Evolutionary conservation across 306 rosid genomes (phyloP).

Genomic region (Rosa persica): DNA sequence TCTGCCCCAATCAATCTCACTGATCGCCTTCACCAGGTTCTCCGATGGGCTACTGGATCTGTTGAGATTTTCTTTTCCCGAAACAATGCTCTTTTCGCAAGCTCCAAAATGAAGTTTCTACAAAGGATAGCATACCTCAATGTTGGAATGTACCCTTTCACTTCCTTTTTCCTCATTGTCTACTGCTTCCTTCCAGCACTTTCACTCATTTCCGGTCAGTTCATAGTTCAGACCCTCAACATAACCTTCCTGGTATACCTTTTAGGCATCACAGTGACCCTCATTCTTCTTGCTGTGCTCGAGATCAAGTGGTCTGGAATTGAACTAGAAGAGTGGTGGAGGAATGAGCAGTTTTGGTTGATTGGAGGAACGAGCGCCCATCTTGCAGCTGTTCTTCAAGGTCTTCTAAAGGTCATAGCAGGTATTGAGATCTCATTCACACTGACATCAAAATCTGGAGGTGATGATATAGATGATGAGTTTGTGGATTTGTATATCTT

Average conservation of each 20-base stretch:
- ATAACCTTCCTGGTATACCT: slow-evolving; percentile 61
- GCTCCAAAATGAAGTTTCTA: slow-evolving; percentile 54
- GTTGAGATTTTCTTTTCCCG: slow-evolving; percentile 84
- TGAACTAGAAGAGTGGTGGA: slow-evolving; percentile 77
- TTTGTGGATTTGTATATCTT: slow-evolving; percentile 54
- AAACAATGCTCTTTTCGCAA: slow-evolving; percentile 64
- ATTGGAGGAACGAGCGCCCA: slow-evolving; percentile 91
- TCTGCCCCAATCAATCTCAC: slow-evolving; percentile 80
- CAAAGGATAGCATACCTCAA: slow-evolving; percentile 72
- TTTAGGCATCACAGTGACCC: slow-evolving; percentile 64
- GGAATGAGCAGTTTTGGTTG: slow-evolving; percentile 85
- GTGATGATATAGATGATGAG: slow-evolving; percentile 64
- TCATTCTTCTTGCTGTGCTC: slow-evolving; percentile 58
- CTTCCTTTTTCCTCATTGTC: slow-evolving; percentile 69
- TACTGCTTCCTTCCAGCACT: slow-evolving; percentile 86
- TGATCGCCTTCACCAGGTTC: slow-evolving; percentile 76
- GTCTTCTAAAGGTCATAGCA: slow-evolving; percentile 65
- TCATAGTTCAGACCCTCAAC: slow-evolving; percentile 62
- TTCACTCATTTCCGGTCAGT: slow-evolving; percentile 64
- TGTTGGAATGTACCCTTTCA: slow-evolving; percentile 80
- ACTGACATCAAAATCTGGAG: slow-evolving; percentile 63
- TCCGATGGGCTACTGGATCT: slow-evolving; percentile 83
- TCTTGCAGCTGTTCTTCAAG: slow-evolving; percentile 74
- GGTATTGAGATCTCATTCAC: slow-evolving; percentile 82
- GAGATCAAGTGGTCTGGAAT: slow-evolving; percentile 86